These are phyloP conservation scores for Trypanosoma mega DNA, from an alignment of 208 protist genomes.

Conservation along the genomic window DNA sequence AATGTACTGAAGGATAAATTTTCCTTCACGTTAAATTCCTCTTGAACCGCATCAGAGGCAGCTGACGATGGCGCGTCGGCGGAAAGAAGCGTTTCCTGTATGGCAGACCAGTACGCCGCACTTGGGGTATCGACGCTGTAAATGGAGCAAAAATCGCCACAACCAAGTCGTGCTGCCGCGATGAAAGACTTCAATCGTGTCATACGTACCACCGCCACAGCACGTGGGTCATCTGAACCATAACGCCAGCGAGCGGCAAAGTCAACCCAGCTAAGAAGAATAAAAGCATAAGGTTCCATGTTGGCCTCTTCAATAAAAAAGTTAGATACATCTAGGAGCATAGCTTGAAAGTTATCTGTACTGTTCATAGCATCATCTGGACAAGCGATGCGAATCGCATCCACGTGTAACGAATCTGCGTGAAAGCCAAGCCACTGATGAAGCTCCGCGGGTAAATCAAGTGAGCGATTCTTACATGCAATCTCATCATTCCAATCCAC, in stretches of 20 bases:
- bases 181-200: conserved; percentile 23
- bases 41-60: too few relatives aligned
- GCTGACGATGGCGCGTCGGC: too few relatives aligned
- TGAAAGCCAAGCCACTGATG: conserved; percentile 47
- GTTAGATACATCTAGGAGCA: conserved; percentile 51
- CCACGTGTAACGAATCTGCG: conserved; percentile 19
- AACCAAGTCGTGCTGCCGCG: conserved; percentile 35
- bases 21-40: too few relatives aligned
- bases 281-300: conserved; percentile 56
- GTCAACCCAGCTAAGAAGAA: conserved; percentile 59
- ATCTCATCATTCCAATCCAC: neutral
- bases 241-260: conserved; percentile 49
- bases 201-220: conserved; percentile 30
- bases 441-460: conserved; percentile 32
- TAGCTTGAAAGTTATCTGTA: conserved; percentile 48
- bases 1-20: conserved; percentile 22
- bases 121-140: conserved; percentile 16
- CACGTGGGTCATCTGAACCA: conserved; percentile 30
- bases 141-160: conserved; percentile 17
- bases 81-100: conserved; percentile 28
- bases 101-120: conserved; percentile 22
- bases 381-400: conserved; percentile 24
- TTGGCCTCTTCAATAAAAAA: conserved; percentile 38
- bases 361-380: conserved; percentile 47
- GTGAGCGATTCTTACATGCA: neutral